A percentile compares a stretch with the other conserved stretches of the same genome.
Evolutionary conservation across 2,329 filamentous ascomycete species (phyloP).

Genomic region (Epichloe bromicola): DNA sequence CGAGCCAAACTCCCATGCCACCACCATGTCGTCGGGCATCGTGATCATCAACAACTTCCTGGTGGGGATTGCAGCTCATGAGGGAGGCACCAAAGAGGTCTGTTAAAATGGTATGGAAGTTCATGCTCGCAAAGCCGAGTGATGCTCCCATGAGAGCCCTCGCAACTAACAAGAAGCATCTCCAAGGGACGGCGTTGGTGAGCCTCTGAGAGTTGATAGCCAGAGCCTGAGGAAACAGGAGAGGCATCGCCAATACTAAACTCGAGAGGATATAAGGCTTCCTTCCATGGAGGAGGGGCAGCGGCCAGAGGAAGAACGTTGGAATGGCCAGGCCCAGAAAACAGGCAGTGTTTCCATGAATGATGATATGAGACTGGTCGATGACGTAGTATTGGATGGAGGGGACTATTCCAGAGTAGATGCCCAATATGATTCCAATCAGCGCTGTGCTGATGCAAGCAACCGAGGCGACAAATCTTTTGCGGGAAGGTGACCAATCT

Average conservation of each 20-base stretch:
- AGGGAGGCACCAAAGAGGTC: slow-evolving; percentile 68
- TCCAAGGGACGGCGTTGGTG: slow-evolving; percentile 42
- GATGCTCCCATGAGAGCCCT: slow-evolving; percentile 53
- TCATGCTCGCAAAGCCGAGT: slow-evolving; percentile 66
- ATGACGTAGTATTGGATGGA: slow-evolving; percentile 66
- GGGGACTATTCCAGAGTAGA: slow-evolving; percentile 69
- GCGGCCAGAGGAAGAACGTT: slow-evolving; percentile 58
- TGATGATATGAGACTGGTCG: slow-evolving; percentile 52
- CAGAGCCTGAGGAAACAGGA: slow-evolving; percentile 65
- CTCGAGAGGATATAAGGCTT: slow-evolving; percentile 64
- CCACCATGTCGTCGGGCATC: slow-evolving; percentile 64
- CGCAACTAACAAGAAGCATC: slow-evolving; percentile 47
- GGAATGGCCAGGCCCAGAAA: slow-evolving; percentile 59
- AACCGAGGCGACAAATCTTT: slow-evolving; percentile 54
- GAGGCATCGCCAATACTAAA: slow-evolving; percentile 54
- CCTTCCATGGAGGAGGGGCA: slow-evolving; percentile 61
- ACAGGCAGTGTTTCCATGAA: slow-evolving; percentile 61
- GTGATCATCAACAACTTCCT: slow-evolving; percentile 53
- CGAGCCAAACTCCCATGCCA: slow-evolving; percentile 69
- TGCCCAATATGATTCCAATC: slow-evolving; percentile 57
- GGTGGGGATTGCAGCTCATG: slow-evolving; percentile 58
- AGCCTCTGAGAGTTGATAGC: slow-evolving; percentile 44
- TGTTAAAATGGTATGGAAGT: slow-evolving; percentile 56
- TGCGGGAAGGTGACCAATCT: slow-evolving; percentile 56
- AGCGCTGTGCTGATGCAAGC: slow-evolving; percentile 62